phyloP scores from a whole-genome alignment of 768 basidiomycete genomes.

The Auricularia sp. region DNA sequence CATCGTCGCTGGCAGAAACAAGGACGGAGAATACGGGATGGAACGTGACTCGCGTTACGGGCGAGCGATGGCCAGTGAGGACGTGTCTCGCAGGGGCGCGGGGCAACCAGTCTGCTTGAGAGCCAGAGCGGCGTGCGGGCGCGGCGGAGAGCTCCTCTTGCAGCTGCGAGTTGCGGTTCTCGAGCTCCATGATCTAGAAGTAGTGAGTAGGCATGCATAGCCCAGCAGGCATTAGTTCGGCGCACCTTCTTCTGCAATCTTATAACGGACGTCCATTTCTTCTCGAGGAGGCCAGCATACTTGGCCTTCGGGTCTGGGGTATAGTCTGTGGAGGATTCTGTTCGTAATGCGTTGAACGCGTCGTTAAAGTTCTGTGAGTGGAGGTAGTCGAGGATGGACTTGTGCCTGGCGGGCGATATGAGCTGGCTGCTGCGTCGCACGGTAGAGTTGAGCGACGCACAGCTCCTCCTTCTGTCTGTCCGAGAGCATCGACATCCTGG shows the following conservation, averaged over 20 bases:
- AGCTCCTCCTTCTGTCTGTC: slow-evolving; percentile 12
- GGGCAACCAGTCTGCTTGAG: slow-evolving; percentile 77
- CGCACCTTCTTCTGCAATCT: slow-evolving; percentile 87
- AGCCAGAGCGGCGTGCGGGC: slow-evolving; percentile 14
- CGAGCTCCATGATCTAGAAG: slow-evolving; percentile 85
- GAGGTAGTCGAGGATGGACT: slow-evolving; percentile 27
- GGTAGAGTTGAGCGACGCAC: slow-evolving; percentile 3
- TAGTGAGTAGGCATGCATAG: neutral
- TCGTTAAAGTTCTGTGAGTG: slow-evolving; percentile 16
- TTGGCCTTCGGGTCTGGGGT: slow-evolving; percentile 79
- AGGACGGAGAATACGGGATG: slow-evolving; percentile 78
- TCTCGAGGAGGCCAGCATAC: slow-evolving; percentile 79
- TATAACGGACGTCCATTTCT: slow-evolving; percentile 97
- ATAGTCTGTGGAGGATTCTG: slow-evolving; percentile 36
- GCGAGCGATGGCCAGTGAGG: slow-evolving; percentile 66
- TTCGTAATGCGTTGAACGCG: slow-evolving; percentile 14
- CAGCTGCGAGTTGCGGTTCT: slow-evolving; percentile 67
- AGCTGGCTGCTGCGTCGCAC: neutral
- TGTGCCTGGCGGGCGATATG: slow-evolving; percentile 14
- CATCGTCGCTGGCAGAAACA: slow-evolving; percentile 80
- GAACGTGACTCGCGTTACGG: slow-evolving; percentile 71
- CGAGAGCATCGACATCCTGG: slow-evolving; percentile 10
- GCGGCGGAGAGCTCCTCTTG: slow-evolving; percentile 53
- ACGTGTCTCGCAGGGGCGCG: slow-evolving; percentile 70
- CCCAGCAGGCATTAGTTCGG: neutral